phyloP scores from a whole-genome alignment of 768 basidiomycete species.

The Dioszegia aurantiaca region DNA sequence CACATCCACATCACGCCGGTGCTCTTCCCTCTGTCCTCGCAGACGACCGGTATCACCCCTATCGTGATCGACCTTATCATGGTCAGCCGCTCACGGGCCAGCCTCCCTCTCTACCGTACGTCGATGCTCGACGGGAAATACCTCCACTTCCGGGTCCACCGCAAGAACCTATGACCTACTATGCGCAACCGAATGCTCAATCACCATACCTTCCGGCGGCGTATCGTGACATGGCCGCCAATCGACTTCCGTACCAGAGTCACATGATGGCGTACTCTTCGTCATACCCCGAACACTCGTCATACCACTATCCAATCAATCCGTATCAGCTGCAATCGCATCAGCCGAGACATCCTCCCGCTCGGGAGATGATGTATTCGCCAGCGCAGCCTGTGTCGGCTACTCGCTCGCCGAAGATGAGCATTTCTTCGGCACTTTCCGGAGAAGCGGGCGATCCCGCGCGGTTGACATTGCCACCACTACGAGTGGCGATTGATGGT shows the following conservation, averaged over 20 bases:
- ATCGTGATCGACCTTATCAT: constrained; percentile 2
- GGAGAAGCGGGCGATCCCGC: background rate
- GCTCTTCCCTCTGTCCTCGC: constrained; percentile 2
- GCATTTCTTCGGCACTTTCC: background rate
- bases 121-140: background rate
- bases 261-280: too few species aligned
- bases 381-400: background rate
- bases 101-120: background rate
- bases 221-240: background rate
- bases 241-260: too few species aligned
- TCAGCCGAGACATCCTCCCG: background rate
- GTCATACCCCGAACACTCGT: background rate
- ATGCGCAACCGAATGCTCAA: background rate
- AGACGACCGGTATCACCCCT: constrained; percentile 14
- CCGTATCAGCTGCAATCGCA: constrained; percentile 3
- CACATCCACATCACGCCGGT: too few species aligned
- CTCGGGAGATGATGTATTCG: background rate
- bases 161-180: background rate
- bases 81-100: background rate
- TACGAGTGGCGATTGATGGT: constrained; percentile 30
- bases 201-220: background rate
- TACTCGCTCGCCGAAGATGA: background rate
- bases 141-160: background rate
- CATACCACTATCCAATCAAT: background rate
- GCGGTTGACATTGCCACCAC: constrained; percentile 31